Base-by-base conservation (phyloP, 495 filamentous ascomycete species). In the Penicillium herquei region DNA sequence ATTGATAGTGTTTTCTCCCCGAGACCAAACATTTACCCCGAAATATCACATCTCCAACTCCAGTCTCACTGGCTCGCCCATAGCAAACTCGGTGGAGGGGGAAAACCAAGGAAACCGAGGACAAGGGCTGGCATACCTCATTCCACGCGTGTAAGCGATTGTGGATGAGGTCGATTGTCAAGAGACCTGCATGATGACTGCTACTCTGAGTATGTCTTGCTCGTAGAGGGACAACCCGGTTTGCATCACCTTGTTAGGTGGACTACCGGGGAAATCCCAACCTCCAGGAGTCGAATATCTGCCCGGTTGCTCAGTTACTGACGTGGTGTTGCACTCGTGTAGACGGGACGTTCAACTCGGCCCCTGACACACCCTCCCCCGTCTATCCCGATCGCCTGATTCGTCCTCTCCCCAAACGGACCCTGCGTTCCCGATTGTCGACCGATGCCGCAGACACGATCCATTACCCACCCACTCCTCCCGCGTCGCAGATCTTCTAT, bases 381-480 rank as follows among this genome's bases (percentile, higher is more conserved):
- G 70, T 89, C 59, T 94, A 90, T 66, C 90, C 90, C 58, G 89
- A 95, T 63, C 85, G 95, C 62, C 87, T 92, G 53, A 98, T 99
- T 66, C 89, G 92, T 39, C 95, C 95, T 46, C 80, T 99, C 51
- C 95, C 95, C 33, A 94, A 88, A 73, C 85, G 90, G 56, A 85
- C 87, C 52, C 78, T 98, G 16, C 88, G 91, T 46, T 91, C 92
- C 57, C 86, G 91, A 39, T 78, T 99, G 21, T 88, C 92, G 13
- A 84, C 86, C 56, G 91, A 94, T 61, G 84, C 90, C 55, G 92
- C 89, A 49, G 86, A 88, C 37, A 85, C 85, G 13, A 93, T 96
- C 59, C 78, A 85, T 50, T 97, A 89, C 64, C 90, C 92, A 1
- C 84, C 89, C 0, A 78, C 83, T 3, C 88, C 87, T 5, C 79